Percentiles rank a stretch among this genome's conserved stretches.
Evolutionary conservation across 2,329 filamentous ascomycete genomes (phyloP).

Genomic region (Magnaporthiopsis incrustans): DNA sequence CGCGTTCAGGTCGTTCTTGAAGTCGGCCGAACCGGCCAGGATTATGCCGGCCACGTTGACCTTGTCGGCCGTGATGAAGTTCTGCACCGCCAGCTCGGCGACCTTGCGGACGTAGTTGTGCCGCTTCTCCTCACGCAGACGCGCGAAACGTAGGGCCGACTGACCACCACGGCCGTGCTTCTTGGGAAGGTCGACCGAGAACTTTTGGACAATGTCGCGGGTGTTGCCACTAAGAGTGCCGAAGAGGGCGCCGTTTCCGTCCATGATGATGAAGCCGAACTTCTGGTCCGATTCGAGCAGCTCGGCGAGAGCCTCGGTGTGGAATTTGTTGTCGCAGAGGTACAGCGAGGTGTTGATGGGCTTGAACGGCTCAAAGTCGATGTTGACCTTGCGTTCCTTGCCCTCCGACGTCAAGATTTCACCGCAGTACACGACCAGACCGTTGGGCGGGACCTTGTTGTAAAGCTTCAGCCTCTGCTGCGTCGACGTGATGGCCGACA

Average conservation of each 20-base stretch:
- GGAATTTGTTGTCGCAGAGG: slow-evolving; percentile 99
- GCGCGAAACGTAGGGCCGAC: slow-evolving; percentile 97
- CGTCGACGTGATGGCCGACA: slow-evolving; percentile 97
- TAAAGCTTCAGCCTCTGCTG: slow-evolving; percentile 99
- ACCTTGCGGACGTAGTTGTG: slow-evolving; percentile 99
- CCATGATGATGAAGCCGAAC: slow-evolving; percentile 99
- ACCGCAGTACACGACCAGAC: slow-evolving; percentile 97
- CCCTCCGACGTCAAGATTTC: slow-evolving; percentile 99
- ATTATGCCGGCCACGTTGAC: slow-evolving; percentile 95
- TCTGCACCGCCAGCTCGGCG: slow-evolving; percentile 93
- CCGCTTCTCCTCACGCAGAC: slow-evolving; percentile 98
- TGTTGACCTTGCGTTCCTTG: slow-evolving; percentile 99
- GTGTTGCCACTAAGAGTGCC: slow-evolving; percentile 97
- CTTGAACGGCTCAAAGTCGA: slow-evolving; percentile 99
- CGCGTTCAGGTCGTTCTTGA: slow-evolving; percentile 98
- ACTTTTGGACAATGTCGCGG: slow-evolving; percentile 93
- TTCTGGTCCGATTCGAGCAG: slow-evolving; percentile 97
- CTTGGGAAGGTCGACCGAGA: slow-evolving; percentile 97
- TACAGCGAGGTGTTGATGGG: slow-evolving; percentile 99
- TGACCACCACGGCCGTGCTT: slow-evolving; percentile 99
- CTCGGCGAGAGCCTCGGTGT: slow-evolving; percentile 94
- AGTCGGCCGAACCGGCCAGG: slow-evolving; percentile 93
- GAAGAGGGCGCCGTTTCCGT: slow-evolving; percentile 96
- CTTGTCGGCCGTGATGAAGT: slow-evolving; percentile 98
- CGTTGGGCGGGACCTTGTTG: slow-evolving; percentile 97